Percentiles rank a stretch among this genome's conserved stretches.
Conservation (phyloP, 495 filamentous ascomycete genomes). For the Xanthoparmelia taractica region DNA sequence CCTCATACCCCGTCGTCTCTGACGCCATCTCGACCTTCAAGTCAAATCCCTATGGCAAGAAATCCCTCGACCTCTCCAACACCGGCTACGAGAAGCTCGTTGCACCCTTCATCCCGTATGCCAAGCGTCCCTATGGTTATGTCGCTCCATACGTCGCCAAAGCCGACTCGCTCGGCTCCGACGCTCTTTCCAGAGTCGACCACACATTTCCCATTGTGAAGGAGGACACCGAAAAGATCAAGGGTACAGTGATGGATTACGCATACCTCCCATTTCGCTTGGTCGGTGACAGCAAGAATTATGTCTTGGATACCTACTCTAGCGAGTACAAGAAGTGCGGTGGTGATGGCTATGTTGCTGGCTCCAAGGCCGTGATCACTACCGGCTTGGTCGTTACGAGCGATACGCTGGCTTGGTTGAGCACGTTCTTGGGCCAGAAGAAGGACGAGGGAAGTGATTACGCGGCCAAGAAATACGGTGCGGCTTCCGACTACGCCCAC, state of each 20-base stretch:
- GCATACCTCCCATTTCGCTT: constrained; percentile 59
- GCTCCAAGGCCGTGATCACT: constrained; percentile 65
- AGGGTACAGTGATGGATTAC: constrained; percentile 54
- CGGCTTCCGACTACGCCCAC: constrained; percentile 16
- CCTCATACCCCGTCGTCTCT: constrained; percentile 74
- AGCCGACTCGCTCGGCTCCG: constrained; percentile 72
- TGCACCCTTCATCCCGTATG: constrained; percentile 68
- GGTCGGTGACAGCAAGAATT: constrained; percentile 61
- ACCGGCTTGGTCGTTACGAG: constrained; percentile 63
- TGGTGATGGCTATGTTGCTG: constrained; percentile 57
- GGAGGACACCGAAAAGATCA: constrained; percentile 73
- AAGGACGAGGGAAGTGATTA: constrained; percentile 55
- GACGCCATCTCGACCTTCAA: constrained; percentile 73
- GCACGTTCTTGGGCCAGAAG: constrained; percentile 47
- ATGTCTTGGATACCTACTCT: constrained; percentile 64
- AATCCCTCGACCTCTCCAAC: constrained; percentile 64
- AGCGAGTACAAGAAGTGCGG: constrained; percentile 71
- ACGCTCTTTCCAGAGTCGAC: constrained; percentile 67
- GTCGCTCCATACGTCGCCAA: constrained; percentile 74
- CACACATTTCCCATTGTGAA: constrained; percentile 76
- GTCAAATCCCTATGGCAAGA: constrained; percentile 68
- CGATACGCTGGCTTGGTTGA: constrained; percentile 55
- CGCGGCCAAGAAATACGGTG: constrained; percentile 46
- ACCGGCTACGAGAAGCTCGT: constrained; percentile 58
- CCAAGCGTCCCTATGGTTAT: constrained; percentile 66